Evolutionary conservation across 805 yeast species (phyloP), one percentile per base, ranked within the genome.

Genomic region (Ogataea corticis): DNA sequence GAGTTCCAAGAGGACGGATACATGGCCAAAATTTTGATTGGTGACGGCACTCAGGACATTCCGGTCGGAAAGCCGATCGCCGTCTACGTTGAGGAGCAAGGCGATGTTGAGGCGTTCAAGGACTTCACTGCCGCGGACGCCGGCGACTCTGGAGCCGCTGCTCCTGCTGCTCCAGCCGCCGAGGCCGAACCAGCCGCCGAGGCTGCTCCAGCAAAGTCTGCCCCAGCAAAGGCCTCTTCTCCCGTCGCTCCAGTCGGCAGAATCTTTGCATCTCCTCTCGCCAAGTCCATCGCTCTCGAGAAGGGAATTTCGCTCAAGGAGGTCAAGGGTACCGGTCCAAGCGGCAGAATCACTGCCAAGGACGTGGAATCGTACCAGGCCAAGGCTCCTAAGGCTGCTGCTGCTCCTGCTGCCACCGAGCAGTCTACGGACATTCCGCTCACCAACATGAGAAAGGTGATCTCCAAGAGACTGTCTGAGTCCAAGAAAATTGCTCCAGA

Each of bases 1-100:
- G 98, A 91, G 72, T 92, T 91, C 77, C 97, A 91, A 75, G 98
- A 91, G 63, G 99, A 92, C 53, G 97, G 97, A 42, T 90, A 63
- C 72, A 72, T 90, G 61, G 97, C 97, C 53, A 88, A 90, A 75
- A 85, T 87, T 59, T 71, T 90, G 54, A 78, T 89, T 50, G 88
- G 79, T 27, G 89, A 81, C 48, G 96, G 97, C 44, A 71, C 96
- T 44, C 84, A 88, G 69, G 97, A 92, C 63, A 74, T 92, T 44
- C 94, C 95, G 31, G 96, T 94, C 38, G 96, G 96, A 62, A 83
- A 85, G 71, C 98, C 99, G 62, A 87, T 94, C 67, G 99, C 96
- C 51, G 97, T 94, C 34, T 92, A 87, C 68, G 98, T 92, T 44
- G 97, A 92, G 71, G 87, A 89, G 23, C 76, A 77, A 52, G 82